Evolutionary conservation across 352 stramenopile genomes (phyloP), one percentile per base, ranked within the genome.

Genomic region (Phytophthora syringae): DNA sequence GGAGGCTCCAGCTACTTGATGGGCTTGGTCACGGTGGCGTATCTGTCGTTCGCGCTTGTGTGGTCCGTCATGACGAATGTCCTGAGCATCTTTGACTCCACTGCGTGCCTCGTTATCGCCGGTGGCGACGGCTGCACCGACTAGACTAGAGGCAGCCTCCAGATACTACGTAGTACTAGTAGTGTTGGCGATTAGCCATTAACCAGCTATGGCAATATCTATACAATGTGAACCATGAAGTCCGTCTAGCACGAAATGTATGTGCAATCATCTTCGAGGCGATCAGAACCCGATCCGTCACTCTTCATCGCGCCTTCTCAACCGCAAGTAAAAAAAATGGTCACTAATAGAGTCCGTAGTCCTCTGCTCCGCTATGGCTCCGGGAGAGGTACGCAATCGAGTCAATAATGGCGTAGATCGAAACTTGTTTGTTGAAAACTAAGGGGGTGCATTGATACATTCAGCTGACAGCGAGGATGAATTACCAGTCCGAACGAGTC

Each of bases 281-380:
- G n/a, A n/a, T n/a, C n/a, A n/a, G n/a, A n/a, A n/a, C n/a, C n/a
- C n/a, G n/a, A n/a, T n/a, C n/a, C n/a, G n/a, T 34, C 63, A 72
- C 56, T 72, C 51, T 32, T 55, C 21, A 42, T 57, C 52, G 45
- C 32, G 45, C 39, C 52, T 53, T 34, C 60, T 63, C 53, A 30
- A 22, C n/a, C 32, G 28, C 32, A 70, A 52, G n/a, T 32, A 32
- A 32, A 20, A 54, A 20, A 25, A 53, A 72, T 67, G 62, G 13
- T 22, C 52, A 44, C 12, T 40, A 49, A 63, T 27, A 80, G 75
- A 62, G 81, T 89, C 42, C 67, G 80, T 39, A 89, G 78, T 44
- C 80, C 76, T 27, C 42, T 92, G 53, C 80, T 90, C 39, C 78
- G 76, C 24, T 90, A 90, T 28, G 81, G 81, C 52, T 90, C 79